Base-by-base conservation (phyloP, 2,329 filamentous ascomycete species). In the Fusarium metavorans region DNA sequence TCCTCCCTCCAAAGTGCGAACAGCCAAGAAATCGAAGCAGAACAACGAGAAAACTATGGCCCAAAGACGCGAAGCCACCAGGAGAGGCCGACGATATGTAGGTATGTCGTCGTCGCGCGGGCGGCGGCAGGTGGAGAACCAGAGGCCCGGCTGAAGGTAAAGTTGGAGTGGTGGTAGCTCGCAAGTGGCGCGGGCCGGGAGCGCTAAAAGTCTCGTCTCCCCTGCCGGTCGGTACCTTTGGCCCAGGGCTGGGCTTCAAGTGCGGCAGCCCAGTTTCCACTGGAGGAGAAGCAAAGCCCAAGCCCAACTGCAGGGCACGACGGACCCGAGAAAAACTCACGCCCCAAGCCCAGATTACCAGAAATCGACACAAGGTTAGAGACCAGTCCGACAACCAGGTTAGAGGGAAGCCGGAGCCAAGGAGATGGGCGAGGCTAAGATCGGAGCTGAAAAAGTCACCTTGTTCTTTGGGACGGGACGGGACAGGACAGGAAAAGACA, bases 141-240 rank as follows among this genome's bases (percentile, higher is more conserved):
- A 70, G 56, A 67, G n/a, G 61, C 72, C 72, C 37, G 72, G 72
- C 72, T 73, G 69, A 73, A 73, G 72, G 72, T 75, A 75, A 75
- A 75, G 72, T 67, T 67, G 69, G 58, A 45, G 57, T 43, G 66
- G 73, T 45, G 35, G 50, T 58, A 75, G 72, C 68, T 72, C 65
- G 43, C 62, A 58, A 75, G 69, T 74, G 72, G 72, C 72, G 72
- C 69, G 68, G 72, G 23, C 61, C 72, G 72, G 65, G 72, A 73
- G 72, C 72, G 72, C 72, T 74, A 74, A 75, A 48, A 63, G 43
- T 37, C 35, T 59, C 57, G 43, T 32, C 54, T 39, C 20, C 34
- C 58, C 27, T 45, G 58, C 41, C 25, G 48, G 48, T 52, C 41
- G 58, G 58, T 61, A 61, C 58, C 58, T 48, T 45, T 61, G 41